Evolutionary conservation across 441 rosid species (phyloP), one percentile per base, ranked within the genome.

Genomic region (Kokia cookei): DNA sequence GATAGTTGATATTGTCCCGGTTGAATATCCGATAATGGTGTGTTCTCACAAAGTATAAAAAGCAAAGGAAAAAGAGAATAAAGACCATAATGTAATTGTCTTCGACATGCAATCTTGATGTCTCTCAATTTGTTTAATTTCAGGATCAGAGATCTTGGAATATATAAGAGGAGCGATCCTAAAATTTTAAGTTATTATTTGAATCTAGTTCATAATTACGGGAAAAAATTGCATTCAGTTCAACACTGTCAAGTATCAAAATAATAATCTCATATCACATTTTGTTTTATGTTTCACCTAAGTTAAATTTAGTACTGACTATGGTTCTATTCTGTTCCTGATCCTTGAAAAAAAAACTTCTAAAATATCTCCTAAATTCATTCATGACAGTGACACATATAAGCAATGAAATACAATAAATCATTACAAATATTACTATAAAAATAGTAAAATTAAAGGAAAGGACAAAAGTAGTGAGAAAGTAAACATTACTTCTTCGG

Each of bases 401-500:
- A 9, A 65, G 12, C 19, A 45, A 24, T 22, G 32, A 68, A 68
- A 68, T 50, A 68, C 15, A 27, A 67, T 7, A 22, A 35, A 14
- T 32, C 11, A 7, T 14, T 55, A 24, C 4, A 24, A 22, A 9
- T 4, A 73, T 35, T 35, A 65, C 66, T 10, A 13, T 40, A 22
- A 2, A 60, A 59, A 12, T 57, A 57, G 15, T 24, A 26, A 57
- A 24, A 26, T 54, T 6, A 62, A 40, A 45, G 4, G 53, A 32
- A n/a, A 12, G 65, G 51, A 13, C 2, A 51, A 51, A 47, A 68
- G 35, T 3, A 2, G 7, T 17, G 45, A 76, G 57, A 32, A 37
- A 74, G 27, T 0, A 50, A 50, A 24, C n/a, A 75, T 65, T 76
- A 93, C 97, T 89, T 83, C 94, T 84, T 69, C 97, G 96, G 57